Base-by-base conservation (phyloP, 441 rosid species). In the Francoa sonchifolia region DNA sequence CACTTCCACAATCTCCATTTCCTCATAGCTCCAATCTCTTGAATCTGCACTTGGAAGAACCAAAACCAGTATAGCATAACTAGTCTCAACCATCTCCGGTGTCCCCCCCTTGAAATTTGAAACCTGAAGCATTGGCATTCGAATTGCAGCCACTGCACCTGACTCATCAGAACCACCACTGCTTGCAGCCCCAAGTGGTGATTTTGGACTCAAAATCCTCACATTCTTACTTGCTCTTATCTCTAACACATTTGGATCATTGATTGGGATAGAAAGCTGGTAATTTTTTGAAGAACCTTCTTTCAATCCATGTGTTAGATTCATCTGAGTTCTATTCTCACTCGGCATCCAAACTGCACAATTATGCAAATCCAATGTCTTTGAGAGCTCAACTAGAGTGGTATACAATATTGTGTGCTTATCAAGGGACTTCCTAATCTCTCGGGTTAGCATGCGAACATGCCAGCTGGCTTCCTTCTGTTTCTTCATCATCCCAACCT, bases 261-360 rank as follows among this genome's bases (percentile, higher is more conserved):
- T 50, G 11, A 57, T 52, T 2, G 70, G 59, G 11, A 79, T 63
- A 1, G 65, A 63, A n/a, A 46, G 19, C 6, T 6, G 17, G 28
- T 50, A 65, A 39, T 54, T 61, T 38, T 65, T 66, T 6, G 58
- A 48, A 6, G 77, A 42, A 47, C 52, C 57, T 1, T 48, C 39
- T 32, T 61, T 71, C 22, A 76, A 55, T 67, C 76, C 82, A 20
- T 79, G 70, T 29, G 75, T 79, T 44, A 76, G 63, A 51, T 68
- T 66, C 81, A 79, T 71, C 57, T 65, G 70, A 0, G 67, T 67
- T 39, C 77, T 46, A 43, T 44, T 66, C 58, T 69, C 72, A 44
- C 65, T 76, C 19, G 89, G 84, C 84, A 79, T 73, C 89, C 79
- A 79, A 53, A 79, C 82, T 0, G 72, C 77, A 53, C 82, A 76